Base-by-base conservation (phyloP, 2,329 filamentous ascomycete genomes). In the Fusarium kyushuense region DNA sequence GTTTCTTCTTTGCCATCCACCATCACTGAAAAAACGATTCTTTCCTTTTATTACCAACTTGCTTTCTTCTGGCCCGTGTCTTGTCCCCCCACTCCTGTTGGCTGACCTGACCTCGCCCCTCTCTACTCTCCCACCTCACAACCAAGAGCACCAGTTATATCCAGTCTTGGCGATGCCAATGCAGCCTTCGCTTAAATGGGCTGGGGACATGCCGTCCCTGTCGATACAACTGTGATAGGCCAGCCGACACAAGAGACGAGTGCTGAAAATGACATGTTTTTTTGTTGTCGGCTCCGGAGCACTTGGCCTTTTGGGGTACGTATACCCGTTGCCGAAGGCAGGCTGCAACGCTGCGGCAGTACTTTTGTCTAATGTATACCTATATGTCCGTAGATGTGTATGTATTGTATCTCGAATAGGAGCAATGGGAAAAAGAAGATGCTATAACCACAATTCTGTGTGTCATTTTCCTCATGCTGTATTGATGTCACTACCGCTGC, bases 251-350 rank as follows among this genome's bases (percentile, higher is more conserved):
- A 35, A 69, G 55, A 21, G 23, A 25, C 46, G n/a, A 27, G 40
- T 47, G 54, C 65, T 51, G 56, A 65, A 27, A 30, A 32, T 25
- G 40, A 47, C 40, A 56, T 63, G 59, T 43, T 58, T 25, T 56
- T 57, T 21, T 56, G 58, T 56, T 63, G 49, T 63, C 54, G 57
- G 57, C 47, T 57, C 47, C 65, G 65, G 65, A 56, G 65, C 48
- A 55, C 42, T 55, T 66, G 40, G 53, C 65, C 65, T 63, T 63
- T 69, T 63, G 21, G 30, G 65, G 61, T 43, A 64, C 52, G 35
- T 64, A 61, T 65, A 65, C 54, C 65, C 61, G 65, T 51, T 63
- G 47, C 61, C 65, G 61, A 69, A 56, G 29, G 35, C 45, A 54
- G 45, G 53, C 32, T 69, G 60, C 52, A 65, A 68, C 60, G 55